Base-by-base conservation (phyloP, 306 rosid species). In the Cucumis melo region DNA sequence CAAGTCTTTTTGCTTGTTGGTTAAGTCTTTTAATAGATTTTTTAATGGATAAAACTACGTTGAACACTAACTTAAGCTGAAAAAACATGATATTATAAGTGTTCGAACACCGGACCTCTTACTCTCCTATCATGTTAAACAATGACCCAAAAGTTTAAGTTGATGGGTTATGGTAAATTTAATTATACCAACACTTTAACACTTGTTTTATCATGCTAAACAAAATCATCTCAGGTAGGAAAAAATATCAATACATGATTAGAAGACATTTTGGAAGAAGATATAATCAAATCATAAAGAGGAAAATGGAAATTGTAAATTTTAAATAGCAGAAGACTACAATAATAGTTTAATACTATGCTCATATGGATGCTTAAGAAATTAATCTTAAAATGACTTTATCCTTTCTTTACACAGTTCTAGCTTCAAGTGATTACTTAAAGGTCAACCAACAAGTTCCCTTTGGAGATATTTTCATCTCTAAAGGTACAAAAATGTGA, bases 401-500 rank as follows among this genome's bases (percentile, higher is more conserved):
- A 7, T 53, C 13, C 14, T 61, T 55, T 24, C 12, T 73, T 46
- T 36, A 39, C 74, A 72, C 65, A 87, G 96, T 94, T 76, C 87
- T 91, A 75, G 91, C 91, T 71, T 83, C 91, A 74, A 85, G 89
- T 1, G 87, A 80, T 72, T 81, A 74, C 50, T 44, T 91, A 32
- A 83, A 71, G 88, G 95, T 91, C 6, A 78, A 89, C 46, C 97
- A 91, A 64, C 59, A 53, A 58, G 78, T 36, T n/a, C 54, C 96
- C 7, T 94, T 80, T 53, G 89, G 86, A 34, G 93, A 89, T 72
- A 90, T 94, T 78, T 83, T 88, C 59, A 84, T 94, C 46, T 83
- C 88, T 4, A 87, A 80, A 89, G 97, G 97, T 78, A 64, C 86
- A 61, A 87, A 81, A 60, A 82, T 91, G 92, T 91, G 90, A 89